Percentiles rank a stretch among this genome's conserved stretches.
Conservation (phyloP, 1,284 basidiomycete genomes). For the Malassezia furfur region DNA sequence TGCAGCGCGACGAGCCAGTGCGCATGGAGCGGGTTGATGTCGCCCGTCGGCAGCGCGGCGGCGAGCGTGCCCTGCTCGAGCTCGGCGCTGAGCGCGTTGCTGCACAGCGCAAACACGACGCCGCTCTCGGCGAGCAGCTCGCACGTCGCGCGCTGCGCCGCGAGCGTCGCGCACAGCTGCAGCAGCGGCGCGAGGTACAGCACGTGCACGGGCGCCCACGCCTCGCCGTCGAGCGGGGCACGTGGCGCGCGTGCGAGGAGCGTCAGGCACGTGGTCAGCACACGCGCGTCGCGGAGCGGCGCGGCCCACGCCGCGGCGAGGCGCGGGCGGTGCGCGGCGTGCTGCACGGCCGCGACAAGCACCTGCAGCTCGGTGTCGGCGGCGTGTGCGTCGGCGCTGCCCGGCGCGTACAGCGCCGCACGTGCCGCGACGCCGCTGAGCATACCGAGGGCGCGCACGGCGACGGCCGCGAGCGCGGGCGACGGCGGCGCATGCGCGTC, state of each 20-base stretch:
- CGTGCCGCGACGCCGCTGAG: background rate
- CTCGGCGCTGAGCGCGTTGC: constrained; percentile 66
- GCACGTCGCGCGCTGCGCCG: constrained; percentile 64
- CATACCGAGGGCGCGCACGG: background rate
- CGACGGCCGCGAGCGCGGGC: background rate
- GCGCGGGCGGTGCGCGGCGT: constrained; percentile 3
- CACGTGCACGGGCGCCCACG: constrained; percentile 1
- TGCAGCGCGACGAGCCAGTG: constrained; percentile 77
- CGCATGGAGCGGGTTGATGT: constrained; percentile 66
- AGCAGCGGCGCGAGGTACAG: constrained; percentile 54
- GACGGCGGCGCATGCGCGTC: background rate
- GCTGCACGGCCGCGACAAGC: constrained; percentile 19
- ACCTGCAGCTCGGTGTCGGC: constrained; percentile 18
- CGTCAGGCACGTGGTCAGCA: background rate
- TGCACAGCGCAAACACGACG: constrained; percentile 68
- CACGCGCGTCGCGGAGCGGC: constrained; percentile 3
- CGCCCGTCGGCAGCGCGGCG: constrained; percentile 59
- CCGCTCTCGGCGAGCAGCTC: constrained; percentile 77
- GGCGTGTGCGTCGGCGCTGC: background rate
- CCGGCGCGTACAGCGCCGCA: background rate
- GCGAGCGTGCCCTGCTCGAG: constrained; percentile 67
- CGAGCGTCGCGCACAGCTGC: constrained; percentile 75
- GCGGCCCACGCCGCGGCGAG: constrained; percentile 2
- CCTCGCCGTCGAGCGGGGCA: background rate
- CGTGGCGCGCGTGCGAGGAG: constrained; percentile 6